Conservation (phyloP, 805 yeast genomes). For the Lachancea sp. region DNA sequence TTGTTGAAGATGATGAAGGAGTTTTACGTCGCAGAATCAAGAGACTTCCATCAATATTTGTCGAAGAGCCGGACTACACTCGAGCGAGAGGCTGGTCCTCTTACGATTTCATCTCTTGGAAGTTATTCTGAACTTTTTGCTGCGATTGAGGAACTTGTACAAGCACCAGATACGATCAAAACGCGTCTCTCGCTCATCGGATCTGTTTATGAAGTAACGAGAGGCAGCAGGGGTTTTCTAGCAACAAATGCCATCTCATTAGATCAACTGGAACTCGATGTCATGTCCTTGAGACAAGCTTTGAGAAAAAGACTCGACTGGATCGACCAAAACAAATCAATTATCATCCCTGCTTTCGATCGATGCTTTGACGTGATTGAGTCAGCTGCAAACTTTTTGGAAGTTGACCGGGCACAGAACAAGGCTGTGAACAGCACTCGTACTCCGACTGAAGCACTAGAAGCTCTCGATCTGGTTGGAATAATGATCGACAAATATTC, state of each 20-base stretch:
- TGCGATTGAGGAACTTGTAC: slow-evolving; percentile 31
- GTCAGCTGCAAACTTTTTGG: slow-evolving; percentile 14
- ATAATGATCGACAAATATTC: background rate
- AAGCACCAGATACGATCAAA: slow-evolving; percentile 20
- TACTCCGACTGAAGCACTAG: background rate
- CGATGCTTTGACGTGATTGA: slow-evolving; percentile 36
- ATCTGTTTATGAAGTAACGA: slow-evolving; percentile 25
- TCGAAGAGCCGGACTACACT: slow-evolving; percentile 30
- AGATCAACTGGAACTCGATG: slow-evolving; percentile 56
- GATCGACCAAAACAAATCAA: slow-evolving; percentile 39
- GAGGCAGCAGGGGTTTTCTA: slow-evolving; percentile 37
- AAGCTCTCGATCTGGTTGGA: background rate
- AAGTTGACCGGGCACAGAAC: background rate
- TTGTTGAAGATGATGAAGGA: slow-evolving; percentile 33
- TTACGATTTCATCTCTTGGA: slow-evolving; percentile 9
- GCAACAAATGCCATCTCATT: slow-evolving; percentile 50
- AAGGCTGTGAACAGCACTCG: background rate
- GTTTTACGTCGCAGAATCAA: slow-evolving; percentile 31
- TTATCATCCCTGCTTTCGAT: slow-evolving; percentile 37
- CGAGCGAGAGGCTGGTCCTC: slow-evolving; percentile 28
- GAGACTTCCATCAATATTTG: slow-evolving; percentile 30
- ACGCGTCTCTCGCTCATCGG: slow-evolving; percentile 18
- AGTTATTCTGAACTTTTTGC: slow-evolving; percentile 36
- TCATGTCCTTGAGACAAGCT: slow-evolving; percentile 37
- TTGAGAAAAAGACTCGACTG: slow-evolving; percentile 31